Evolutionary conservation across 805 yeast species (phyloP).

Genomic region (Candida namnaoensis): DNA sequence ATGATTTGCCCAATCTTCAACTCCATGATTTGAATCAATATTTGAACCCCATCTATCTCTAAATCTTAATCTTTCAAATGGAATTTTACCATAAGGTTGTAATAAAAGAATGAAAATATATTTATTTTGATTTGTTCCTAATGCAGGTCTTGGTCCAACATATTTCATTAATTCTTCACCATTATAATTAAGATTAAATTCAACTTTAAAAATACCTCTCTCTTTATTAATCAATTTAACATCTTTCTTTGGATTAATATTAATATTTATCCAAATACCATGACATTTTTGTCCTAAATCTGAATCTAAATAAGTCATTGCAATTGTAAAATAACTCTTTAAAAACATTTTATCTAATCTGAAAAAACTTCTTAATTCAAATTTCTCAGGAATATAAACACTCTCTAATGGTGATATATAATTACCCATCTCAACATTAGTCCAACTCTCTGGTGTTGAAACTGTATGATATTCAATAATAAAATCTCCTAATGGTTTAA

Average conservation of each 20-base stretch:
- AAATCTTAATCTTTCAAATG: conserved; percentile 7
- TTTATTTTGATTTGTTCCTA: conserved; percentile 7
- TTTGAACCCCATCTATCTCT: conserved; percentile 16
- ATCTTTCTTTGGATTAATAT: conserved; percentile 1
- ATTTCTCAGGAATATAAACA: conserved; percentile 4
- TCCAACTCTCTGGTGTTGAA: neutral
- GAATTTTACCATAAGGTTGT: conserved; percentile 10
- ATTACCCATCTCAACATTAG: conserved; percentile 7
- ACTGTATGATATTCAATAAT: neutral
- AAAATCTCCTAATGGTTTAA: neutral
- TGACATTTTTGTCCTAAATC: conserved; percentile 3
- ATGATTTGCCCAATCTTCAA: conserved; percentile 13
- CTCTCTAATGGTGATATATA: conserved; percentile 11
- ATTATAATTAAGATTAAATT: conserved; percentile 2
- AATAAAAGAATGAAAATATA: conserved; percentile 12
- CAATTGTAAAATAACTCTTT: conserved; percentile 5
- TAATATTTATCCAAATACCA: conserved; percentile 13
- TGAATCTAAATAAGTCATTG: conserved; percentile 9
- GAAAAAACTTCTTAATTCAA: conserved; percentile 9
- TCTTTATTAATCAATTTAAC: neutral
- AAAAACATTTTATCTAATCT: conserved; percentile 2
- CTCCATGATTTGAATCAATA: conserved; percentile 7
- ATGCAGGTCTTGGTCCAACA: conserved; percentile 9
- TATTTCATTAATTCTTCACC: conserved; percentile 8
- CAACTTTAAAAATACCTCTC: conserved; percentile 2